Evolutionary conservation across 768 basidiomycete species (phyloP), one percentile per base, ranked within the genome.

Genomic region (Leccinum uliginosum): DNA sequence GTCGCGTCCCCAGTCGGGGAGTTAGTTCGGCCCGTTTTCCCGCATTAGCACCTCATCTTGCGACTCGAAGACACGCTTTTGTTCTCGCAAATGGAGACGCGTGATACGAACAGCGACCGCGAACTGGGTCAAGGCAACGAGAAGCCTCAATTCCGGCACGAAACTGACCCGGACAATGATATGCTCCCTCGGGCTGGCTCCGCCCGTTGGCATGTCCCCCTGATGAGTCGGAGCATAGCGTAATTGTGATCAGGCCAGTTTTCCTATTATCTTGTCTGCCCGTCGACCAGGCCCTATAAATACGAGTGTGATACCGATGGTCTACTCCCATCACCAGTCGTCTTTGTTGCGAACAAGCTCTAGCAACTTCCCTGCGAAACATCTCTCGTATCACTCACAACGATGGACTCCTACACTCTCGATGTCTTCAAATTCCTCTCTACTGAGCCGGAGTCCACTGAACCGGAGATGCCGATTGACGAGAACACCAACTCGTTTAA

Each of bases 391-490:
- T 43, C 32, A 30, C 26, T 53, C 32, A 58, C 26, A 38, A 34
- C 51, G 29, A 69, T 69, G 68, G 68, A 69, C 4, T 59, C 64
- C 47, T 43, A 26, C 50, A 14, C 34, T 29, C 34, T 60, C 26
- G 12, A 46, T 3, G 30, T 26, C 10, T 46, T 46, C 45, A 9
- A 26, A 11, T 43, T n/a, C 32, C 35, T 58, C 26, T 55, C 59
- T 10, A 21, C 24, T 21, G 52, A 46, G 44, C 27, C 51, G 15
- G 59, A 46, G 27, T 27, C 40, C 23, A 48, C 34, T 5, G 34
- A 6, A 14, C 50, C 59, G 3, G 53, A 61, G 48, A 54, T 62
- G 24, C 67, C 65, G 8, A 58, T 54, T 9, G 48, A 65, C 57
- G 19, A 63, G 19, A 11, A 12, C 38, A 38, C 19, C 26, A 29